Base-by-base conservation (phyloP, 2,329 filamentous ascomycete genomes). In the Monosporascus cannonballus region DNA sequence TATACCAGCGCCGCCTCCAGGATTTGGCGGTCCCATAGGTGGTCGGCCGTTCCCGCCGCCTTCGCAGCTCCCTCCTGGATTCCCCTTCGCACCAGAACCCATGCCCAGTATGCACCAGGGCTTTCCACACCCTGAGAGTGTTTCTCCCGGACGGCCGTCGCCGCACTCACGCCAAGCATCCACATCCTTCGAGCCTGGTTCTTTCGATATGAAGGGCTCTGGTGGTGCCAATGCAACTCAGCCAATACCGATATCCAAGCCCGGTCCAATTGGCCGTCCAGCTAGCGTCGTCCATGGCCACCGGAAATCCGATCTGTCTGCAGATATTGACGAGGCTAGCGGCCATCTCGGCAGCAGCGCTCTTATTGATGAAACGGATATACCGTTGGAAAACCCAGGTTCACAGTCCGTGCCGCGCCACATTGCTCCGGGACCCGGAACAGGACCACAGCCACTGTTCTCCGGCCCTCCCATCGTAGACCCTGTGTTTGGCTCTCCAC, bases 271-370 rank as follows among this genome's bases (percentile, higher is more conserved):
- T 55, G 81, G 86, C 46, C 82, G 91, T 51, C 93, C 92, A 25
- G 83, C 86, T 17, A 96, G 91, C 67, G 83, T 82, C 24, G 78
- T 77, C 17, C 77, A 80, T 47, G 79, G 79, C 15, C 77, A 76
- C 45, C 73, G 73, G 20, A 63, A 48, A 63, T 62, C 47, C 53
- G 62, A 54, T 57, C 56, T 57, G 57, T 76, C 78, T 25, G 72
- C 75, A 27, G 84, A 86, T 52, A 74, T 90, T 20, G 90, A 93
- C 51, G 83, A 89, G 48, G 73, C 89, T 51, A 87, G 85, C 56
- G 82, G 86, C 55, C 91, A 94, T 61, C 78, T 99, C 25, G 94
- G 94, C 14, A 97, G 93, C 69, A 92, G 90, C 62, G 94, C 92
- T 14, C 76, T 99, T 14, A 76, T 97, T 47, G 86, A 86, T 56